Conservation (phyloP, 305 asterid genomes). For the Rubia tinctorum region DNA sequence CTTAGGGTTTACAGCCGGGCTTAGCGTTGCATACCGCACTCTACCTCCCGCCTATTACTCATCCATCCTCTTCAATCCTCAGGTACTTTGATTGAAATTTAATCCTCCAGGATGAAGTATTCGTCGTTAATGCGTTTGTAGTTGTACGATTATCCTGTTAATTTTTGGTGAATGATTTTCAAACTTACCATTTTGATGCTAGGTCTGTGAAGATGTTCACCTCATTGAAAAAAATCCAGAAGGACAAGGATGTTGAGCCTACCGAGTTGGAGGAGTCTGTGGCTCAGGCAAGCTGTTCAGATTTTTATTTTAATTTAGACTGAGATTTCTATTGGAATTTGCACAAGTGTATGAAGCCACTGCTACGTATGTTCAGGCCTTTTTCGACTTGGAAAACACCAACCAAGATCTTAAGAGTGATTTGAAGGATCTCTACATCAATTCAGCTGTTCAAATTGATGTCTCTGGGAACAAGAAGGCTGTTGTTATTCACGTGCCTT, state of each 20-base stretch:
- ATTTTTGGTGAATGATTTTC: neutral
- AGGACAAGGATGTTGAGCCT: constrained; percentile 32
- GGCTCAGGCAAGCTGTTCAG: constrained; percentile 20
- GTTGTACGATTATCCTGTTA: neutral
- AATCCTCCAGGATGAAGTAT: neutral
- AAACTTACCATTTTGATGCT: neutral
- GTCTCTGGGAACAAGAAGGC: constrained; percentile 31
- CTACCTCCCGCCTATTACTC: neutral
- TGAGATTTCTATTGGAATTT: no score
- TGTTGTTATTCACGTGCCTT: constrained; percentile 34
- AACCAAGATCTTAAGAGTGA: constrained; percentile 34
- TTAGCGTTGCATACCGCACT: neutral
- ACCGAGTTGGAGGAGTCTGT: constrained; percentile 32
- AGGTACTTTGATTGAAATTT: constrained; percentile 6
- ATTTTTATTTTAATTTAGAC: neutral
- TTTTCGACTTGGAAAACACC: constrained; percentile 37
- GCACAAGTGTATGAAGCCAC: neutral
- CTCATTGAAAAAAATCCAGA: constrained; percentile 23
- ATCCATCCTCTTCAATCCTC: neutral
- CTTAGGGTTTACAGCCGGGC: constrained; percentile 15
- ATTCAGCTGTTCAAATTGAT: constrained; percentile 32
- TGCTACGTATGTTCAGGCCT: constrained; percentile 19
- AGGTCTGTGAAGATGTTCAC: constrained; percentile 32
- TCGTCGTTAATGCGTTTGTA: neutral
- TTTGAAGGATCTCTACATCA: constrained; percentile 35